Evolutionary conservation across 179 eudicot genomes (phyloP), one percentile per base, ranked within the genome.

Genomic region (Sideroxylon spinosum): DNA sequence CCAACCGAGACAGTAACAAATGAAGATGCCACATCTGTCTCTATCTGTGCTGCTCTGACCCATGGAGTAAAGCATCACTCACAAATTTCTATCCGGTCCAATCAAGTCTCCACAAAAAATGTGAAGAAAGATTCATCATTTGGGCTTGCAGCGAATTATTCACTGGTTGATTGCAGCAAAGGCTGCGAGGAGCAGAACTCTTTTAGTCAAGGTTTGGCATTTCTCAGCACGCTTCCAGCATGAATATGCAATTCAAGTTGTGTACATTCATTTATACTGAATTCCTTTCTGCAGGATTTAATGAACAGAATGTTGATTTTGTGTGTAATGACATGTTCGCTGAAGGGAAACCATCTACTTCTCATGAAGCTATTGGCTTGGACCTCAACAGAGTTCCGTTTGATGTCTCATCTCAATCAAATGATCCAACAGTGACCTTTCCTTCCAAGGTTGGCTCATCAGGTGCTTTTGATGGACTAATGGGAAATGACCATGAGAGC

Each of bases 321-420:
- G 56, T 72, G 25, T 37, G 23, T 22, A 67, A 81, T 60, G 68
- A 22, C 81, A 68, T 61, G 57, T 79, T 59, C 25, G 60, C 62
- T 48, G 66, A 69, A 73, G 65, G 73, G 64, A 79, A 72, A 72
- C 61, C 48, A 1, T 50, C 25, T 37, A 67, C 76, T 78, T 49
- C 78, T 57, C 17, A 71, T 48, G 78, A 79, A 75, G 55, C 64
- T 23, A 9, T 46, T 22, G 57, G 55, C 25, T 78, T 88, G 71
- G 92, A 91, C 86, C 95, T 89, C 32, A 92, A 89, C 79, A 76
- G 55, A 76, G 50, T 67, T 79, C 83, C 57, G 53, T 56, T 68
- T 56, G 89, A 88, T 72, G 87, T 85, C 37, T 81, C 82, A 1
- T 82, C 83, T 78, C 25, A 65, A 67, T 79, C 82, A 16, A 81